These are phyloP conservation scores for Zychaea mexicana DNA, from an alignment of 371 early-diverging fungal species.

Conservation along the genomic window DNA sequence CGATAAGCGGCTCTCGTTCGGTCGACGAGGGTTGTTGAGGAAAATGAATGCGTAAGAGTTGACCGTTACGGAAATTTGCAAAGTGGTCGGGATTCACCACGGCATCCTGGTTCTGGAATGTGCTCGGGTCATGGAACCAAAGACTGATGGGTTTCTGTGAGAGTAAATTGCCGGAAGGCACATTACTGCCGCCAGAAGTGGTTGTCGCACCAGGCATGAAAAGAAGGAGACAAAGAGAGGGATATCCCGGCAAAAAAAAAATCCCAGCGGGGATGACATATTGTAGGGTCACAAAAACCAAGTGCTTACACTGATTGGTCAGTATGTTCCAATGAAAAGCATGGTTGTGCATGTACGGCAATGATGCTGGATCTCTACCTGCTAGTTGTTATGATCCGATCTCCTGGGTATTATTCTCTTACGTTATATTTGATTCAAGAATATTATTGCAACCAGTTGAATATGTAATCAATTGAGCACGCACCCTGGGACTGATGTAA, in stretches of 20 bases:
- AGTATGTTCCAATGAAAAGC: too few species aligned
- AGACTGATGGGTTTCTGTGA: constrained; percentile 45
- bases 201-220: constrained; percentile 1
- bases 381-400: too few species aligned
- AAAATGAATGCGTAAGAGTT: constrained; percentile 62
- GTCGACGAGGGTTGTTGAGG: constrained; percentile 16
- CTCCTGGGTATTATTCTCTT: too few species aligned
- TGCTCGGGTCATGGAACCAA: constrained; percentile 48
- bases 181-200: not conserved
- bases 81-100: constrained; percentile 84
- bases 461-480: too few species aligned
- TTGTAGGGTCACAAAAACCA: too few species aligned
- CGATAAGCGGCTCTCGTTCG: constrained; percentile 35
- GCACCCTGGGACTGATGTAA: too few species aligned
- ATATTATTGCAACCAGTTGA: too few species aligned
- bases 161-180: constrained; percentile 16
- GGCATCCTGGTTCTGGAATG: constrained; percentile 65
- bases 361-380: too few species aligned
- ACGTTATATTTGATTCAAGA: too few species aligned
- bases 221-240: not conserved
- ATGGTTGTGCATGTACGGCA: too few species aligned
- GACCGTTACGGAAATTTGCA: constrained; percentile 74
- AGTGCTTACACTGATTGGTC: too few species aligned
- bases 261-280: too few species aligned
- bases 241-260: not conserved